Evolutionary conservation across 305 asterid genomes (phyloP).

Genomic region (Fraxinus greggii): DNA sequence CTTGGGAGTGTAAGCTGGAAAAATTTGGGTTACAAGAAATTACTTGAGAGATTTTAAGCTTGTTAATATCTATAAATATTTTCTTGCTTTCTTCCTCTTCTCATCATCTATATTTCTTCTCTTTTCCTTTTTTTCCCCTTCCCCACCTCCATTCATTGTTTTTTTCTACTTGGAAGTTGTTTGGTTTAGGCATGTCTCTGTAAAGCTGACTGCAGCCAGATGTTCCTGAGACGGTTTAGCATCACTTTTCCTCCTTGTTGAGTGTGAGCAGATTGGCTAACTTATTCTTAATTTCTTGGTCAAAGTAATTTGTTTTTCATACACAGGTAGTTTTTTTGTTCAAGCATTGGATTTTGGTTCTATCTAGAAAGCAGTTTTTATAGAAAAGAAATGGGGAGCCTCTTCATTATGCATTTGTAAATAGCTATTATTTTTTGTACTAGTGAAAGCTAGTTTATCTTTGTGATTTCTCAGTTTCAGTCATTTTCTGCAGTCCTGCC

Average conservation of each 20-base stretch:
- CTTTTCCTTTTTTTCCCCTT: not conserved
- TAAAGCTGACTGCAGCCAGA: slow-evolving; percentile 52
- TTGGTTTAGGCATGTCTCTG: slow-evolving; percentile 60
- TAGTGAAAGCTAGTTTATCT: not conserved
- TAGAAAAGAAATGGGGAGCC: not conserved
- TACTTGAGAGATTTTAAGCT: slow-evolving; percentile 26
- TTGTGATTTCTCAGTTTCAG: not conserved
- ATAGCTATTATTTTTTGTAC: not conserved
- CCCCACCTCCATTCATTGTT: slow-evolving; percentile 1
- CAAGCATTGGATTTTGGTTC: slow-evolving; percentile 19
- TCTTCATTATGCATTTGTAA: not conserved
- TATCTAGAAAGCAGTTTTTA: slow-evolving; percentile 1
- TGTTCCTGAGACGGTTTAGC: slow-evolving; percentile 59
- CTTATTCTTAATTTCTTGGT: slow-evolving; percentile 37
- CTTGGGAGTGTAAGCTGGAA: slow-evolving; percentile 27
- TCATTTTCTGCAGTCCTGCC: not conserved
- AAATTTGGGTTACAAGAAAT: slow-evolving; percentile 19
- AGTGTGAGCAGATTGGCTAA: slow-evolving; percentile 17
- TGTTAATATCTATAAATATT: slow-evolving; percentile 17
- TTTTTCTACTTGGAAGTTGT: slow-evolving; percentile 36
- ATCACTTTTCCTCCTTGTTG: slow-evolving; percentile 29
- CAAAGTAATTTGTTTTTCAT: slow-evolving; percentile 39
- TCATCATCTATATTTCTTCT: slow-evolving; percentile 2
- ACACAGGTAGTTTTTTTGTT: slow-evolving; percentile 47
- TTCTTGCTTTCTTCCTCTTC: slow-evolving; percentile 49